These are phyloP conservation scores for Calocybe gambosa DNA, from an alignment of 1,284 basidiomycete species.

Conservation along the genomic window DNA sequence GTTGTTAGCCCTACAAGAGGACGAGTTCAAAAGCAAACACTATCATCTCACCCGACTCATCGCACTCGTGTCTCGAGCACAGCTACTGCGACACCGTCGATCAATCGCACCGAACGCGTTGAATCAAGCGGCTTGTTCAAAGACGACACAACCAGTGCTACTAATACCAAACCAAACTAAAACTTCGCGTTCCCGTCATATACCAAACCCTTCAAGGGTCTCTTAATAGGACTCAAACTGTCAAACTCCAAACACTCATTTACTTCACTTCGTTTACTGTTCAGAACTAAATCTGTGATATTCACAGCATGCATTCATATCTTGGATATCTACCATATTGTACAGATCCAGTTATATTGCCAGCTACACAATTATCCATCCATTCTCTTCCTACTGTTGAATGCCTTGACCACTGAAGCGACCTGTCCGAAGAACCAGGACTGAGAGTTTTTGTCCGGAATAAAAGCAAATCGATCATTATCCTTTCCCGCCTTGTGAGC, in stretches of 20 bases:
- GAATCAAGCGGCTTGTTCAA: conserved; percentile 34
- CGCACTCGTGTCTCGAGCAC: conserved; percentile 43
- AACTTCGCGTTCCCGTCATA: background rate
- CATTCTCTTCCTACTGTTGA: conserved; percentile 68
- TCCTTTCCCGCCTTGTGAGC: conserved; percentile 70
- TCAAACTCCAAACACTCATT: no score
- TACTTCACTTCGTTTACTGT: background rate
- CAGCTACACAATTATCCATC: conserved; percentile 33
- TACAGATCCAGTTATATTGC: conserved; percentile 7
- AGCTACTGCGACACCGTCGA: conserved; percentile 31
- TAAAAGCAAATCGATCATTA: conserved; percentile 69
- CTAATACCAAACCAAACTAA: background rate
- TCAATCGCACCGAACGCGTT: conserved; percentile 21
- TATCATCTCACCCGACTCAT: conserved; percentile 20
- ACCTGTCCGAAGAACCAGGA: conserved; percentile 76
- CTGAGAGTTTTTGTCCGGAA: conserved; percentile 67
- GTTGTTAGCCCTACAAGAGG: conserved; percentile 17
- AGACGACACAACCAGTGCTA: conserved; percentile 23
- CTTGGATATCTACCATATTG: conserved; percentile 5
- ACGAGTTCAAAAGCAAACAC: conserved; percentile 17
- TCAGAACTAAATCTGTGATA: background rate
- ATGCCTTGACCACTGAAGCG: conserved; percentile 65
- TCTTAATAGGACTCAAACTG: background rate
- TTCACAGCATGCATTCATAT: background rate
- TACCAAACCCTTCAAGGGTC: background rate